phyloP scores from a whole-genome alignment of 805 yeast species.

The Wickerhamomyces subpelliculosus region DNA sequence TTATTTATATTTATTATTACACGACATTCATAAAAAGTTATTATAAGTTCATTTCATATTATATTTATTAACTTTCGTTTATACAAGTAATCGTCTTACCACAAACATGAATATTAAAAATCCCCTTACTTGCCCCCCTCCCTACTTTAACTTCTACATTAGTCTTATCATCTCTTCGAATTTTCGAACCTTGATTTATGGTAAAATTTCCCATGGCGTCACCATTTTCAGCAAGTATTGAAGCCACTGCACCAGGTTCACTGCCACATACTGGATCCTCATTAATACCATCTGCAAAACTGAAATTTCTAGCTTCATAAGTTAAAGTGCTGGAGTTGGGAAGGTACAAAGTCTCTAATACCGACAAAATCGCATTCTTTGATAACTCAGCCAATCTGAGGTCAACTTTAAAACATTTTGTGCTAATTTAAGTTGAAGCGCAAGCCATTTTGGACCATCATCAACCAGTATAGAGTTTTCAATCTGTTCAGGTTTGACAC shows the following conservation, averaged over 20 bases:
- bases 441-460: constrained; percentile 44
- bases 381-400: constrained; percentile 25
- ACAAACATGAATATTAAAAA: constrained; percentile 26
- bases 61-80: constrained; percentile 20
- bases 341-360: too few species aligned
- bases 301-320: constrained; percentile 39
- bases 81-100: constrained; percentile 34
- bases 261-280: constrained; percentile 55
- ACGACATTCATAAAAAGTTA: too few species aligned
- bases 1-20: too few species aligned
- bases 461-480: constrained; percentile 24
- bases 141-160: constrained; percentile 17
- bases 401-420: constrained; percentile 25
- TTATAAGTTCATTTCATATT: neutral
- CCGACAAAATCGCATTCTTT: too few species aligned
- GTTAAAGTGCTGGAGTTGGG: too few species aligned
- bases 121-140: neutral
- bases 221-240: constrained; percentile 20
- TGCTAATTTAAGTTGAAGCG: constrained; percentile 25
- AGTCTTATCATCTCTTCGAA: constrained; percentile 33
- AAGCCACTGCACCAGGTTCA: constrained; percentile 33
- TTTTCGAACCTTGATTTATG: constrained; percentile 32
- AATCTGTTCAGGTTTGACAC: constrained; percentile 4
- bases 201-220: constrained; percentile 14
- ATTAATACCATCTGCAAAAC: constrained; percentile 26